Evolutionary conservation across 768 basidiomycete genomes (phyloP), one percentile per base, ranked within the genome.

Genomic region (Naganishia antarctica): DNA sequence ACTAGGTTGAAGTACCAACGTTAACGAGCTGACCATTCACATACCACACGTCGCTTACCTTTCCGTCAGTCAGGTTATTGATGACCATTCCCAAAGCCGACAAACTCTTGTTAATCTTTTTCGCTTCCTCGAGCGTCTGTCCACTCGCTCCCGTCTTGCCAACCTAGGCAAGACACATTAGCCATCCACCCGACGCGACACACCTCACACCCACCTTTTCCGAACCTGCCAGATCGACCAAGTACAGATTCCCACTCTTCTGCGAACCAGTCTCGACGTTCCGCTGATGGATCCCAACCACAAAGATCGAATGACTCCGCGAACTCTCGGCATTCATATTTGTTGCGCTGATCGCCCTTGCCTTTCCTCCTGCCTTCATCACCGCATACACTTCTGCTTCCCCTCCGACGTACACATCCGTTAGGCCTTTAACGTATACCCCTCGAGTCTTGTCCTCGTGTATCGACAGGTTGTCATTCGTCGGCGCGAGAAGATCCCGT

Each of bases 251-350:
- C 32, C 96, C 96, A 3, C 88, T 91, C 81, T 99, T 98, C 79
- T 89, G 87, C 49, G 91, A 90, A 13, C 96, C 96, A 3, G 87
- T 88, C 72, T 98, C 96, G 0, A 89, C 92, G 79, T 99, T 97
- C 68, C 91, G 84, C 78, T 98, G 96, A 70, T 93, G 87, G 68
- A 99, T 96, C 6, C 91, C 92, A 70, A 99, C 93, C 58, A 99
- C 84, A 79, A 99, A 98, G 73, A 99, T 99, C 12, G 96, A 96
- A 79, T 99, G 96, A 34, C 96, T 99, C 51, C 96, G 90, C 28
- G 96, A 99, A 58, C 90, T 92, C 79, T 99, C 94, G 64, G 94
- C 93, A 78, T 99, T 99, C 96, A 99, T 99, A 79, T 97, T 94
- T 8, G 96, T 99, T 6, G 91, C 86, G 2, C 92, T 91, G 11